Evolutionary conservation across 1,139 yeast species (phyloP), one percentile per base, ranked within the genome.

Genomic region (Kurtzmaniella quercitrusa): DNA sequence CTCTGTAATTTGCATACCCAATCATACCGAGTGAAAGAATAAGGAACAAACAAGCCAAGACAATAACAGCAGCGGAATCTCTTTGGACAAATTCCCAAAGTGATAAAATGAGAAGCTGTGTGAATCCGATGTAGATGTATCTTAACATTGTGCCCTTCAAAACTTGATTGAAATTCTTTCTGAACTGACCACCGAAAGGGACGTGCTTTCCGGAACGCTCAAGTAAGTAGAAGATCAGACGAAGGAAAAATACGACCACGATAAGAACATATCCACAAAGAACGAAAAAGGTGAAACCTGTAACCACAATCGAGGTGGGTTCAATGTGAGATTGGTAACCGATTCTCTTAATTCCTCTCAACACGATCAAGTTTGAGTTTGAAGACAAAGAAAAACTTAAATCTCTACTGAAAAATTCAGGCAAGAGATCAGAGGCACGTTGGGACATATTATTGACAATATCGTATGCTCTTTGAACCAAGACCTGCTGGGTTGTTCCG

Each of bases 1-100:
- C 81, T 63, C 82, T 79, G 61, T 66, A 81, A 45, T 77, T 74
- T 3, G 86, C 71, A 76, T 80, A 82, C 2, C 69, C 63, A 66
- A 85, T 71, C 33, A 82, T 69, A 8, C 77, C 70, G 16, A 82
- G 45, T 1, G 84, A 68, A 45, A 82, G 63, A 3, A 84, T 41
- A 28, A 86, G 64, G 58, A 84, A 79, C 36, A 86, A 63, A 26
- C 76, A 78, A 2, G 91, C 88, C 49, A 85, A 66, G 4, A 84
- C 86, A 44, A 85, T 74, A 40, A 85, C 82, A 0, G 91, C 94
- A 2, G 88, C 82, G 0, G 93, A 84, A 56, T 86, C 94, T 45
- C 70, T 61, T 50, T 71, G 74, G 9, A 82, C 78, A 54, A 84
- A 84, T 62, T 86, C 93, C 87, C 88, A 85, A 40, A 84, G 70